These are phyloP conservation scores for Kodamaea restingae DNA, from an alignment of 805 yeast genomes.

Conservation along the genomic window DNA sequence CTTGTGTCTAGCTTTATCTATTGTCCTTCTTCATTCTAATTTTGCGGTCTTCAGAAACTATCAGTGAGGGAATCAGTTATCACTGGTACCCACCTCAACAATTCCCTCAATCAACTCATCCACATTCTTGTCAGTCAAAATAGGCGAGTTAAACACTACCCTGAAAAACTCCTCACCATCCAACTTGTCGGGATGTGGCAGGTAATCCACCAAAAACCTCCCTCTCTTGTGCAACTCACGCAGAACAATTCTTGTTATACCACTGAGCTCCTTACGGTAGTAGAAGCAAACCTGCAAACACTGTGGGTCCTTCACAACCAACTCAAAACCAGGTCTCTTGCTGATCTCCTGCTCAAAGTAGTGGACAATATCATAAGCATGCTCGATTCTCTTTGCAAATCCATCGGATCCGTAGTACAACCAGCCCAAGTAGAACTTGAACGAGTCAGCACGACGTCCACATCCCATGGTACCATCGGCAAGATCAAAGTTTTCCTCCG, in stretches of 20 bases:
- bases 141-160: constrained; percentile 77
- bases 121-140: constrained; percentile 30
- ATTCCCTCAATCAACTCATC: constrained; percentile 36
- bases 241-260: constrained; percentile 59
- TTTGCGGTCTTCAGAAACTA: too few species aligned
- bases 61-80: too few species aligned
- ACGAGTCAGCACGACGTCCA: constrained; percentile 79
- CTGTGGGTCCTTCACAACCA: constrained; percentile 53
- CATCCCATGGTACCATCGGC: constrained; percentile 94
- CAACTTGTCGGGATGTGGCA: constrained; percentile 54
- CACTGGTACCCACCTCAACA: constrained; percentile 10
- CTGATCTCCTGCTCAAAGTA: constrained; percentile 51
- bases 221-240: constrained; percentile 55
- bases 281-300: constrained; percentile 84
- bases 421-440: constrained; percentile 79
- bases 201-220: constrained; percentile 71
- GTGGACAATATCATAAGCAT: constrained; percentile 62
- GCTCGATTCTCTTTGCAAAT: constrained; percentile 62
- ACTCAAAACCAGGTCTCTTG: constrained; percentile 41
- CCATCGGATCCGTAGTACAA: constrained; percentile 71
- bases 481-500: constrained; percentile 60
- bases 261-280: constrained; percentile 45
- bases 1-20: neutral
- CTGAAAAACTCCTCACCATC: constrained; percentile 76
- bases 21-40: neutral